A percentile compares a stretch with the other conserved stretches of the same genome.
phyloP scores from a whole-genome alignment of 2,329 filamentous ascomycete genomes.

The Fusarium goolgardi region DNA sequence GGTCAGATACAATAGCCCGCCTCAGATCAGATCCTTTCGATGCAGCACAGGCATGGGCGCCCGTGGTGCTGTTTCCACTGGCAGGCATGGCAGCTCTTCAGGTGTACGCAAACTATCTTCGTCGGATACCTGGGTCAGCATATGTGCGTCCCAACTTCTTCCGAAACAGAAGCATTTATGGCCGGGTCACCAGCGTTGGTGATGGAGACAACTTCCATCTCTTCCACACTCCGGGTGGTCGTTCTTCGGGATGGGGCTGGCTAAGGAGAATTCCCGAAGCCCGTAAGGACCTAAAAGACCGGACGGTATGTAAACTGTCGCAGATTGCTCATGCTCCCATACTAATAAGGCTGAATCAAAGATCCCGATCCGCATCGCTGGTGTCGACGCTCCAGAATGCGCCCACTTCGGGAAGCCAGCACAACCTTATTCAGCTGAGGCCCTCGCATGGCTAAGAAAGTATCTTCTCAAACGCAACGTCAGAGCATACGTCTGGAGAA shows the following conservation, averaged over 20 bases:
- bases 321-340: background rate
- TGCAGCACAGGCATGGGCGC: conserved; percentile 56
- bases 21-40: conserved; percentile 47
- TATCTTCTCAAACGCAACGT: conserved; percentile 80
- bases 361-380: conserved; percentile 90
- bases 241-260: conserved; percentile 92
- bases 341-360: conserved; percentile 52
- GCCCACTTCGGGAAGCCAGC: conserved; percentile 91
- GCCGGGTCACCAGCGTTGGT: conserved; percentile 90
- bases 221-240: conserved; percentile 94
- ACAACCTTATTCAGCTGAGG: conserved; percentile 86
- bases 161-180: conserved; percentile 80
- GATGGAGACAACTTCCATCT: conserved; percentile 97
- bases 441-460: conserved; percentile 79
- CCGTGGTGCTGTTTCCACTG: conserved; percentile 54
- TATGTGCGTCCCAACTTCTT: conserved; percentile 82
- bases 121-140: conserved; percentile 81
- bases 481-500: conserved; percentile 82
- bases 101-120: conserved; percentile 80
- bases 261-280: conserved; percentile 77
- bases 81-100: conserved; percentile 54
- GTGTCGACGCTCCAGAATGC: conserved; percentile 91
- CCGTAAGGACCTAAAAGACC: conserved; percentile 76
- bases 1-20: conserved; percentile 54
- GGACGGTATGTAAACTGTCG: conserved; percentile 70